Evolutionary conservation across 73 alveolate genomes (phyloP), one percentile per base, ranked within the genome.

Genomic region (Strombidium stylifer): DNA sequence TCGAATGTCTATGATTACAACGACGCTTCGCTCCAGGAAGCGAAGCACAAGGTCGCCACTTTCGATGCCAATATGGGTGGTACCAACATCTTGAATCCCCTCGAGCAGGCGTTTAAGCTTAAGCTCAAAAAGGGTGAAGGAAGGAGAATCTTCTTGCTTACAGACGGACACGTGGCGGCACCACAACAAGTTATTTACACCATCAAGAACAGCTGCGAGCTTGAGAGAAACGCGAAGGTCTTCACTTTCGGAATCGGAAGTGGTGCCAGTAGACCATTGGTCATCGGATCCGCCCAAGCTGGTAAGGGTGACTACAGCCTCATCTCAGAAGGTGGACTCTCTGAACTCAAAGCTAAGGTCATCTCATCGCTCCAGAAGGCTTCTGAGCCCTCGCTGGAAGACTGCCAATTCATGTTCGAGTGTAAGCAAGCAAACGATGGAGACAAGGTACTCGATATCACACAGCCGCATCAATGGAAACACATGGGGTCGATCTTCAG

Each of bases 21-120:
- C 26, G 82, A 76, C 21, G 46, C 65, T 28, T 41, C 14, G 0
- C 4, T 76, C 8, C 11, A 40, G 0, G 4, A 12, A 1, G 77
- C 82, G 4, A 30, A 53, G 1, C n/a, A 41, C 11, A 3, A 42
- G 18, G 40, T 76, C 10, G 4, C 21, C 5, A 0, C 11, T 0
- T 76, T 66, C 28, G 14, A 51, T 28, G 89, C 89, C 26, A 44
- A 76, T 40, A 19, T 66, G 71, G 89, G 89, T 24, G 82, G 82
- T 2, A 76, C 89, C 23, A 54, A 76, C 0, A 53, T 76, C 2
- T 40, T 35, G 14, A 6, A 23, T 12, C 82, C 89, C 1, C 64
- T 76, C 3, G 40, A 25, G 1, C 15, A 24, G 0, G 44, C 54
- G 1, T 59, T 40, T 48, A 41, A 61, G 26, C 37, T 3, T 12